Base-by-base conservation (phyloP, 805 yeast species). In the Alloascoidea hylecoeti region DNA sequence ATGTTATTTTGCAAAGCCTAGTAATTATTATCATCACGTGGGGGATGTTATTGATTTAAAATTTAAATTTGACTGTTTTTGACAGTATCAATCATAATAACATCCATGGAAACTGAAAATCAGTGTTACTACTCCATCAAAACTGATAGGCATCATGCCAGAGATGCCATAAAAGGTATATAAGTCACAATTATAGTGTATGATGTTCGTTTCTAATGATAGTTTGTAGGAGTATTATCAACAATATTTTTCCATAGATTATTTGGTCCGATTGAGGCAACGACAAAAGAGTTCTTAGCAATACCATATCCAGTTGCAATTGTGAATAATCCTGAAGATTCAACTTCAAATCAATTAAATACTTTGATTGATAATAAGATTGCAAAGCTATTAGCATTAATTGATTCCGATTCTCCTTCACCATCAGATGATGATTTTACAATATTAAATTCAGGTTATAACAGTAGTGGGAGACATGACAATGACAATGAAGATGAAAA, bases 201-300 rank as follows among this genome's bases (percentile, higher is more conserved):
- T n/a, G n/a, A n/a, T n/a, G n/a, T n/a, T n/a, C n/a, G n/a, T n/a
- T n/a, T n/a, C n/a, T n/a, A n/a, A n/a, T n/a, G n/a, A 44, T 4
- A 14, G 17, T 9, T 17, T 9, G 14, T 27, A 63, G 83, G 80
- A 1, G 55, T 78, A 17, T 52, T 82, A 39, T 75, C 82, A 61
- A 61, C 82, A 2, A 72, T 81, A 15, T 70, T 81, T 51, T 81
- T 81, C 52, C 71, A 75, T 39, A 58, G 94, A 34, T 57, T 78
- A 17, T 73, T 82, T 49, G 89, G 88, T 0, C 66, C 76, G 1
- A 60, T 78, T 14, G 53, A 57, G 1, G 85, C 88, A 2, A 53
- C 58, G 13, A 65, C 71, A 3, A 55, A 58, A n/a, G 77, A 74
- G 43, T 72, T 75, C 38, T 53, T 70, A 5, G 76, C 69, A 14